Evolutionary conservation across 2,329 filamentous ascomycete species (phyloP), one percentile per base, ranked within the genome.

Genomic region (Fusarium stilboides): DNA sequence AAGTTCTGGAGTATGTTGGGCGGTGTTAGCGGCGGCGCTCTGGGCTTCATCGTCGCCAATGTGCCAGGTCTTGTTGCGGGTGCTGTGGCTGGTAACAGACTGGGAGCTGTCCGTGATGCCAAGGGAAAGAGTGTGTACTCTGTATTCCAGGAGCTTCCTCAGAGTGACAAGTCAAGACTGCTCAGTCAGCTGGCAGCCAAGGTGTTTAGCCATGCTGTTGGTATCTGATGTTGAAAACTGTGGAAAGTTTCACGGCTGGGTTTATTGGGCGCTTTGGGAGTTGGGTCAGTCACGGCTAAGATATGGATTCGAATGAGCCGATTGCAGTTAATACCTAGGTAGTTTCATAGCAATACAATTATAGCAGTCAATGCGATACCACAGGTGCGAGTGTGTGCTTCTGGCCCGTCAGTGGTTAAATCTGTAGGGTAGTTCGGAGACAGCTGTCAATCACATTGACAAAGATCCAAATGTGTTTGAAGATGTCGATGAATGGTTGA

Each of bases 21-120:
- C 5, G 94, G 94, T 2, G 80, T 95, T 40, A 96, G 93, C 76
- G 96, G 96, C 33, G 95, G 91, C 14, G 93, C 94, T 4, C 87
- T 99, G 78, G 96, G 96, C 0, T 98, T 98, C 79, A 99, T 99
- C 72, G 87, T 98, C 26, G 96, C 91, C 28, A 98, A 98, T 77
- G 89, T 98, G 49, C 93, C 95, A 0, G 96, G 96, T 0, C 87
- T 95, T 75, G 80, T 98, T 37, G 95, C 95, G 1, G 96, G 96
- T 4, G 94, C 93, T 4, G 94, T 98, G 4, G 95, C 94, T 1
- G 96, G 96, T 13, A 98, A 98, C 81, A 83, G 94, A 52, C 81
- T 98, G n/a, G 96, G 96, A 1, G 93, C 93, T 8, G 88, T 99
- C 20, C 86, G 96, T 58, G 96, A 99, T 81, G 89, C 92, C 33